phyloP scores from a whole-genome alignment of 768 basidiomycete genomes.

The Termitomyces bulborhizus region DNA sequence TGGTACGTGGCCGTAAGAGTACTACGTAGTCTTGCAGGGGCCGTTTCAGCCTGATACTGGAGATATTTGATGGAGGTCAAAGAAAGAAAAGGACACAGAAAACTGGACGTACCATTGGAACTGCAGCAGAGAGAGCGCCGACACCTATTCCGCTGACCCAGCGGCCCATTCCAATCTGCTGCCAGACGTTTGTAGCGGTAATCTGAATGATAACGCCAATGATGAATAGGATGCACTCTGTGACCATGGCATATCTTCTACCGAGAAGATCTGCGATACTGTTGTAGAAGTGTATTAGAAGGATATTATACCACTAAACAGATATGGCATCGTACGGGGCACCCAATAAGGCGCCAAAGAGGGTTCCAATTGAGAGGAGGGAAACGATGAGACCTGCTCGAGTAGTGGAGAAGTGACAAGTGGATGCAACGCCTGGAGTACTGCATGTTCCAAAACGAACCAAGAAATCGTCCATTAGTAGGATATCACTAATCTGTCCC shows the following conservation, averaged over 20 bases:
- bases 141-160: slow-evolving; percentile 63
- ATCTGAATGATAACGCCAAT: slow-evolving; percentile 61
- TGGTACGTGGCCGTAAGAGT: slow-evolving; percentile 58
- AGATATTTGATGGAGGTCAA: neutral
- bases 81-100: neutral
- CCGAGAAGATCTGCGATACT: slow-evolving; percentile 63
- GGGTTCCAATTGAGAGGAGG: slow-evolving; percentile 66
- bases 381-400: slow-evolving; percentile 63
- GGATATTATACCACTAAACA: neutral
- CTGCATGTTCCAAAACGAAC: slow-evolving; percentile 54
- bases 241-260: slow-evolving; percentile 58
- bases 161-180: slow-evolving; percentile 62
- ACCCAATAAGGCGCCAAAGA: slow-evolving; percentile 55
- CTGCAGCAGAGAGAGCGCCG: slow-evolving; percentile 60
- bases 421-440: slow-evolving; percentile 27
- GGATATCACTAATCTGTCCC: slow-evolving; percentile 73
- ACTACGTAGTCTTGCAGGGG: slow-evolving; percentile 66
- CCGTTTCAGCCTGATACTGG: slow-evolving; percentile 67
- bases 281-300: neutral
- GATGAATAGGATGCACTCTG: slow-evolving; percentile 50
- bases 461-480: slow-evolving; percentile 66
- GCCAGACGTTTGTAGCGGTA: slow-evolving; percentile 45
- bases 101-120: slow-evolving; percentile 44
- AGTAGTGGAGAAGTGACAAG: slow-evolving; percentile 49
- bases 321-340: slow-evolving; percentile 40